Base-by-base conservation (phyloP, 2,329 filamentous ascomycete species). In the Phaeosphaeriaceae sp. region DNA sequence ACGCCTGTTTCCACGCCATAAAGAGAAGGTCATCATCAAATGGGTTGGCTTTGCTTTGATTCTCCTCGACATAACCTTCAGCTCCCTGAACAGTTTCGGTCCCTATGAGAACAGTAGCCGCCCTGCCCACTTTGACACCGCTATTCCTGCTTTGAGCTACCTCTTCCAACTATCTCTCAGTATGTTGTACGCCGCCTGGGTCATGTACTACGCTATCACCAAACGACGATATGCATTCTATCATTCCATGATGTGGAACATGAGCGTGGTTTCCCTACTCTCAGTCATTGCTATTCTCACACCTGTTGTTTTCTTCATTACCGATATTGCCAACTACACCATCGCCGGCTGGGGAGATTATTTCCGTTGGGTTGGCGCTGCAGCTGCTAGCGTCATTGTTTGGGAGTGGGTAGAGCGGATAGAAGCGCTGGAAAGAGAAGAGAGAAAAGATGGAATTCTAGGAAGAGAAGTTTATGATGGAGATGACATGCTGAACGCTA, bases 351-450 rank as follows among this genome's bases (percentile, higher is more conserved):
- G 92, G 92, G 92, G 92, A 67, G 92, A 96, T 67, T 97, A 96
- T 67, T 92, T 96, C 37, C 82, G 92, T 64, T 97, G 92, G 92
- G 92, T 96, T n/a, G 92, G 92, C 39, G 92, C 92, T 1, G 92
- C 92, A 0, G 92, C 92, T 1, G 92, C 92, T 21, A 96, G 91
- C 74, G 92, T 96, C n/a, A 90, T 96, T 17, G 92, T 97, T 2
- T 97, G 92, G 92, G 92, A 97, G 73, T 97, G 92, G 92, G 92
- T 97, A 3, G 92, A 97, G 73, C 84, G 92, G 20, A 97, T 97
- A 40, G 92, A 97, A 71, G 90, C 92, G 0, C 74, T 96, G 53
- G 92, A 97, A 76, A 85, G 92, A 60, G 92, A 96, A 71, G 92
- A 96, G 71, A 91, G 92, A 74, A 96, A 95, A 74, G 92, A 96